These are phyloP conservation scores for Penicillium thymicola DNA, from an alignment of 2,329 filamentous ascomycete genomes.

Conservation along the genomic window DNA sequence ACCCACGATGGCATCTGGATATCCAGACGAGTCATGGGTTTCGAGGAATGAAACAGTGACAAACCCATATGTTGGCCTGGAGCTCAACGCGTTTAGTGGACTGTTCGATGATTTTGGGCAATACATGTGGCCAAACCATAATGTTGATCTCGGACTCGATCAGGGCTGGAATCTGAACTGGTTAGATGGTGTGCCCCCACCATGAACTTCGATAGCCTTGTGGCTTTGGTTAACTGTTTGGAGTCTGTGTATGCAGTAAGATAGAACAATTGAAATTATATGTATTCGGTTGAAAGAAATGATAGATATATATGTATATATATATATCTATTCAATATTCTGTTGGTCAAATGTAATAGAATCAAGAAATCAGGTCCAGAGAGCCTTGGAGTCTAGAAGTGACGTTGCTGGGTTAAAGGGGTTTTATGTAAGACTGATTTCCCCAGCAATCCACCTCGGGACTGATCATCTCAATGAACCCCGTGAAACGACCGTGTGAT, in stretches of 20 bases:
- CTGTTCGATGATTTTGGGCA: conserved; percentile 25
- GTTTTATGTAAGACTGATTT: conserved; percentile 23
- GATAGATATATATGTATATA: too few species aligned
- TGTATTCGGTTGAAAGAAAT: neutral
- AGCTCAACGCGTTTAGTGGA: conserved; percentile 22
- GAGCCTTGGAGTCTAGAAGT: neutral
- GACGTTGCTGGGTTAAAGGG: conserved; percentile 1
- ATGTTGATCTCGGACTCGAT: conserved; percentile 36
- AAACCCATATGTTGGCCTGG: conserved; percentile 20
- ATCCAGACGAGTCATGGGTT: conserved; percentile 19
- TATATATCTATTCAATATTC: neutral
- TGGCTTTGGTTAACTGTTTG: neutral
- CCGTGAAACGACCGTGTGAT: conserved; percentile 20
- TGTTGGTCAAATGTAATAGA: too few species aligned
- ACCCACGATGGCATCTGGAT: conserved; percentile 2
- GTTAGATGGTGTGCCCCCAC: conserved; percentile 24
- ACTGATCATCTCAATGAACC: conserved; percentile 11
- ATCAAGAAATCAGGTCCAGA: neutral
- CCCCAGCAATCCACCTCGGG: conserved; percentile 23
- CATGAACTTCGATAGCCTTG: neutral
- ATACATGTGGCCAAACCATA: conserved; percentile 26
- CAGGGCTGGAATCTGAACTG: conserved; percentile 42
- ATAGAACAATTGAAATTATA: neutral
- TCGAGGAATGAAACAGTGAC: conserved; percentile 19
- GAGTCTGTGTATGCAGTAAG: neutral